Base-by-base conservation (phyloP, 108 stramenopile genomes). In the Fragilariopsis cylindrus region DNA sequence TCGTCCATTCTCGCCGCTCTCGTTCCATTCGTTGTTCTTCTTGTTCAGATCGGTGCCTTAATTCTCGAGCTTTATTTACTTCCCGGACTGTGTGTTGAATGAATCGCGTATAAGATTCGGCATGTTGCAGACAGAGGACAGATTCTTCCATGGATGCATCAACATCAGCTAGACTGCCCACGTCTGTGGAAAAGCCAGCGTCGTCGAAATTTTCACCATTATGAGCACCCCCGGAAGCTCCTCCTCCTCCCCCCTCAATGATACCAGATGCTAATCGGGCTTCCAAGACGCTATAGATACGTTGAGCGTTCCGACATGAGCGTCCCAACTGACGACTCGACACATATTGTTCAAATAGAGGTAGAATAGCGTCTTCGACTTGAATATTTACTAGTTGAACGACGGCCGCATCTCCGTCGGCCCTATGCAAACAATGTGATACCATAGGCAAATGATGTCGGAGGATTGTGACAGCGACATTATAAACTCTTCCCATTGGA, bases 391-490 rank as follows among this genome's bases (percentile, higher is more conserved):
- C 91, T 54, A 93, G 65, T 71, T 90, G 90, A 18, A 90, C 85
- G 41, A 96, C 83, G 8, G 91, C 92, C 16, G 85, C 88, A 78
- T 96, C 95, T 19, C 95, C 95, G 60, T 92, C 85, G 42, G 90
- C 95, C 43, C 75, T 81, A 44, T 89, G 82, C 58, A 96, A 71
- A 19, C 85, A 88, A 72, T 87, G 85, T 39, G 90, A 86, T 3
- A 96, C 91, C 91, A 96, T 92, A 76, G 95, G 95, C 73, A 96
- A 83, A 77, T 96, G 95, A 81, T 96, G 92, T 7, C 95, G 76
- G 57, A 96, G 58, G 45, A 81, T 82, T 7, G 88, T 88, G 4
- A 90, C 89, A 49, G 92, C 90, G 8, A 76, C 78, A 80, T 96
- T 96, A 82, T 91, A 96, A 8, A 92, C 88, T 58, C 71, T 65